These are phyloP conservation scores for Aureobasidium lini DNA, from an alignment of 2,329 filamentous ascomycete species.

Conservation along the genomic window DNA sequence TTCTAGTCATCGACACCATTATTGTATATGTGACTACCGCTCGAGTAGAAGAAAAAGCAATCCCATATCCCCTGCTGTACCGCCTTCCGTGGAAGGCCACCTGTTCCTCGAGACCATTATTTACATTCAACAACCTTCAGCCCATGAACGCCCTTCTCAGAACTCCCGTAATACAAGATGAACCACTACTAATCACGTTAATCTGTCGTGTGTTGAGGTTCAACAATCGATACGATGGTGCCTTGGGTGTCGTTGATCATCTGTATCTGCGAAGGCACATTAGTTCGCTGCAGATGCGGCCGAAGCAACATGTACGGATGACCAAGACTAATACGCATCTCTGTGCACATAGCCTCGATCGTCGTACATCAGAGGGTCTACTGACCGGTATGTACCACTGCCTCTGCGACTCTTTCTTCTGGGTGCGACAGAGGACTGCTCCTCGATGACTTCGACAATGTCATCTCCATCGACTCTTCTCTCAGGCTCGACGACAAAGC, in stretches of 20 bases:
- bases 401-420: conserved; percentile 32
- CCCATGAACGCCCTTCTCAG: not conserved
- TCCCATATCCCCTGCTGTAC: not conserved
- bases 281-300: conserved; percentile 10
- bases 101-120: not conserved
- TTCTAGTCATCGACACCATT: not conserved
- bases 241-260: not conserved
- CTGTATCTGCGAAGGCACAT: not conserved
- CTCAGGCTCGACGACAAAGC: conserved; percentile 39
- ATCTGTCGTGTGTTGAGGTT: not conserved
- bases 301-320: not conserved
- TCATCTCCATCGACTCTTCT: conserved; percentile 43
- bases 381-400: conserved; percentile 42
- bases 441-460: conserved; percentile 53
- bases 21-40: not conserved
- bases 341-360: conserved; percentile 23
- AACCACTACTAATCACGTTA: too few relatives aligned
- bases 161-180: too few relatives aligned
- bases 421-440: conserved; percentile 40
- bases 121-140: not conserved
- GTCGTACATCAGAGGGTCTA: conserved; percentile 35
- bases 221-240: not conserved
- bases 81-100: conserved; percentile 8
- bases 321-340: not conserved
- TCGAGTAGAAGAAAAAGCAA: not conserved